Conservation (phyloP, 495 filamentous ascomycete species). For the Trichoderma asperelloides region DNA sequence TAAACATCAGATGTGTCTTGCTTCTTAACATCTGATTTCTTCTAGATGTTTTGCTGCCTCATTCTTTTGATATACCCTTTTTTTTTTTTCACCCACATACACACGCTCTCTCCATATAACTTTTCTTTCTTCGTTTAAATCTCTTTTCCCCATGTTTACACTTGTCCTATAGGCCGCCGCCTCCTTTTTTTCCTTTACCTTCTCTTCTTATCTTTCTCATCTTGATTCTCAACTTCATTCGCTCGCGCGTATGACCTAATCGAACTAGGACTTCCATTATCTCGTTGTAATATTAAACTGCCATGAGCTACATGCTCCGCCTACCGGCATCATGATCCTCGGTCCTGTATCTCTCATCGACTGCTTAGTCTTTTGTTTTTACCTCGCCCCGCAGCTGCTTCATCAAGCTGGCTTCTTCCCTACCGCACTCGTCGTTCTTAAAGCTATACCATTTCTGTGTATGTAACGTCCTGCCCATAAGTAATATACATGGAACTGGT, state of each 20-base stretch:
- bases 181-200: not conserved
- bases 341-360: constrained; percentile 58
- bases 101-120: not conserved
- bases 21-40: not conserved
- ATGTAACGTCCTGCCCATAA: constrained; percentile 15
- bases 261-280: not conserved
- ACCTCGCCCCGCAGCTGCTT: constrained; percentile 54
- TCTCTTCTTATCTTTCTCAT: not conserved
- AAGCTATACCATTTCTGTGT: constrained; percentile 58
- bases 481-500: not conserved
- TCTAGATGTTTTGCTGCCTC: not conserved
- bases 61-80: not conserved
- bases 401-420: constrained; percentile 44
- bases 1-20: not conserved
- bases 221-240: not conserved
- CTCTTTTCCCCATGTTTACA: not conserved
- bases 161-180: not conserved
- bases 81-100: not conserved
- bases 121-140: not conserved
- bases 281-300: not conserved
- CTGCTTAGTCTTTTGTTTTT: constrained; percentile 53
- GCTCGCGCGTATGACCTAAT: not conserved
- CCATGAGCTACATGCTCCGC: not conserved
- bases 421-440: constrained; percentile 40
- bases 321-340: constrained; percentile 39